Conservation (phyloP, 805 yeast genomes). For the Spathaspora hagerdaliae region DNA sequence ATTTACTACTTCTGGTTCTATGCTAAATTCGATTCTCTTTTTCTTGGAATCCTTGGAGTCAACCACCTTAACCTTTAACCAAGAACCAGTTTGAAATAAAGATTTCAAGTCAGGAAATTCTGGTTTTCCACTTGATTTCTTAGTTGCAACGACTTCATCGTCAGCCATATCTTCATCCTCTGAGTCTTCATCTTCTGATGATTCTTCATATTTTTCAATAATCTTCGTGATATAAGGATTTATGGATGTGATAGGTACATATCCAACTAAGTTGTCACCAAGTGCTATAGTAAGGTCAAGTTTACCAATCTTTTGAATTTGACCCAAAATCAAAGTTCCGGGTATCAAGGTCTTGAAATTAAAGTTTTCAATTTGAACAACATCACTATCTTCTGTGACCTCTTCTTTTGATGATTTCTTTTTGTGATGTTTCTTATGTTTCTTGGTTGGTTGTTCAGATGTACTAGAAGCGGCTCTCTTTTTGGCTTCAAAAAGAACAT, state of each 20-base stretch:
- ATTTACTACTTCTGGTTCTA: constrained; percentile 75
- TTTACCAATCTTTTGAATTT: constrained; percentile 55
- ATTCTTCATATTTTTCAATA: constrained; percentile 51
- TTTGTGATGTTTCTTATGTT: constrained; percentile 20
- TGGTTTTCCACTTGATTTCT: constrained; percentile 12
- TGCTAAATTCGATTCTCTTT: constrained; percentile 64
- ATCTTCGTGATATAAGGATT: constrained; percentile 57
- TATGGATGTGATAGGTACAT: constrained; percentile 67
- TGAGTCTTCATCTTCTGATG: constrained; percentile 37
- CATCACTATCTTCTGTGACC: constrained; percentile 25
- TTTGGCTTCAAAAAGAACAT: constrained; percentile 66
- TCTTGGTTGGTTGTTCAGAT: constrained; percentile 21
- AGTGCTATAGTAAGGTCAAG: constrained; percentile 66
- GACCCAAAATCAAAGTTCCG: constrained; percentile 78
- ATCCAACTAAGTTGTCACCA: constrained; percentile 80
- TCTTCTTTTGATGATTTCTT: constrained; percentile 11
- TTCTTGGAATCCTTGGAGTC: constrained; percentile 44
- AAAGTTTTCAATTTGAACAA: constrained; percentile 58
- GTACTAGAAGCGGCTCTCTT: constrained; percentile 23
- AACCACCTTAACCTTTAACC: constrained; percentile 79
- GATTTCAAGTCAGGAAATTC: constrained; percentile 54
- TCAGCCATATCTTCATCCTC: constrained; percentile 35
- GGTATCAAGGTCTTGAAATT: constrained; percentile 59
- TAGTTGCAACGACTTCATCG: not conserved
- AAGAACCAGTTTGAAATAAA: constrained; percentile 70